Conservation (phyloP, 768 basidiomycete genomes). For the Rhodocollybia butyracea region DNA sequence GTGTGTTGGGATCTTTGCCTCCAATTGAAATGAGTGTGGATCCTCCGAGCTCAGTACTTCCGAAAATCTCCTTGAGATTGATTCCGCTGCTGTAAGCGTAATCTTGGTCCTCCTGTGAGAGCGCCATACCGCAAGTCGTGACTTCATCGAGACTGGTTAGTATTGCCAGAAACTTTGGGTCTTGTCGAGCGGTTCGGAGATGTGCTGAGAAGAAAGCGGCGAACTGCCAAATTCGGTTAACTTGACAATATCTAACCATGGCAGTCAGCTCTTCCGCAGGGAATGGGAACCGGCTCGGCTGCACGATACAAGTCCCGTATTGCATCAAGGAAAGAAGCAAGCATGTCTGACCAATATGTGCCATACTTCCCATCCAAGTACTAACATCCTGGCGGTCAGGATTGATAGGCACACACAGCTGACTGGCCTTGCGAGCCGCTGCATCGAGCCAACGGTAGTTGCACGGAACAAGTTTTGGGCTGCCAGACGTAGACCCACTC, state of each 20-base stretch:
- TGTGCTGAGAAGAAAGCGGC: constrained; percentile 64
- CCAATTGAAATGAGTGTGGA: constrained; percentile 64
- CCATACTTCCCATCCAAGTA: constrained; percentile 83
- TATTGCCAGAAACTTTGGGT: constrained; percentile 58
- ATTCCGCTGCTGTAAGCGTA: constrained; percentile 67
- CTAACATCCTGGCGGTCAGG: constrained; percentile 60
- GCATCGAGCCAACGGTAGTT: constrained; percentile 63
- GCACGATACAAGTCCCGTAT: constrained; percentile 69
- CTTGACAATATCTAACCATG: constrained; percentile 64
- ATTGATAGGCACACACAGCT: constrained; percentile 45
- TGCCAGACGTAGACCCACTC: constrained; percentile 81
- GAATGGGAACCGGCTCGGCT: constrained; percentile 64
- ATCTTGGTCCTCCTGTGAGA: constrained; percentile 65
- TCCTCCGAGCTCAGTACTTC: constrained; percentile 72
- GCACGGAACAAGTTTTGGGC: constrained; percentile 75
- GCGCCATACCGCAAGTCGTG: constrained; percentile 61
- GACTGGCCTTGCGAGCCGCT: constrained; percentile 54
- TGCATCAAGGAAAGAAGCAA: constrained; percentile 73
- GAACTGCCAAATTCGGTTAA: constrained; percentile 78
- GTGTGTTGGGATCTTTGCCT: constrained; percentile 46
- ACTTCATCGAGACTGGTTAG: constrained; percentile 61
- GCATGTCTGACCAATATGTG: constrained; percentile 75
- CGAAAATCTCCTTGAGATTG: constrained; percentile 75
- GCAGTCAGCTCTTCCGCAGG: constrained; percentile 65
- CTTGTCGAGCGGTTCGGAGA: constrained; percentile 53